A percentile compares a stretch with the other conserved stretches of the same genome.
Conservation (phyloP, 1,284 basidiomycete species). For the Boletellus sp. region DNA sequence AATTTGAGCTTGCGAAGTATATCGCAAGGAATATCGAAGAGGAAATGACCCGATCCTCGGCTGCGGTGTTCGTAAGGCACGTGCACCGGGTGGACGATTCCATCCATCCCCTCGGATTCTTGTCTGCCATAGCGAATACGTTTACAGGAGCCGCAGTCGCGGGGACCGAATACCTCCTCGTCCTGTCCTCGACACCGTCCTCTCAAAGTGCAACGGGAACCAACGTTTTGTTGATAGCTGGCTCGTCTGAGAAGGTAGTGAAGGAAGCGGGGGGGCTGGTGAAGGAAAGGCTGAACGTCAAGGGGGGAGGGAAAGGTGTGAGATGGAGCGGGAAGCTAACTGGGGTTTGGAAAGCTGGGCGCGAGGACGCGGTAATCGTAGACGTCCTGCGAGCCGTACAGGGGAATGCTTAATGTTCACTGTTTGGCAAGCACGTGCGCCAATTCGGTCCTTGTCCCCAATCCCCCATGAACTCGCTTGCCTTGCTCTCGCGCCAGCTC, state of each 20-base stretch:
- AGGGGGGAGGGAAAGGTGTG: conserved; percentile 62
- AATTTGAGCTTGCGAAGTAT: conserved; percentile 61
- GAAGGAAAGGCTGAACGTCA: conserved; percentile 54
- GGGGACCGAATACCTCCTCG: conserved; percentile 44
- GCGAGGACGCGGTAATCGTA: conserved; percentile 40
- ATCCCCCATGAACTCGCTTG: conserved; percentile 61
- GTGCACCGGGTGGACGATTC: conserved; percentile 62
- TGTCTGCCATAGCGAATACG: conserved; percentile 53
- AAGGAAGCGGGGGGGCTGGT: conserved; percentile 58
- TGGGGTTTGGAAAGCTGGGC: conserved; percentile 49
- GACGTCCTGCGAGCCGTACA: conserved; percentile 37
- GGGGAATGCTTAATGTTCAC: too few species aligned
- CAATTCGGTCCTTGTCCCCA: neutral
- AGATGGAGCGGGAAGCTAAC: conserved; percentile 67
- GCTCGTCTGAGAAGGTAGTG: conserved; percentile 56
- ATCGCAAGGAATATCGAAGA: conserved; percentile 47
- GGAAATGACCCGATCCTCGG: conserved; percentile 28
- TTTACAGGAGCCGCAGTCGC: conserved; percentile 37
- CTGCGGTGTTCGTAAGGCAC: conserved; percentile 41
- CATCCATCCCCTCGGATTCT: conserved; percentile 55
- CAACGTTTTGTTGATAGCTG: conserved; percentile 57
- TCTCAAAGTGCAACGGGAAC: conserved; percentile 47
- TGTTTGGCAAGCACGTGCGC: too few species aligned
- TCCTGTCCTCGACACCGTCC: conserved; percentile 61
- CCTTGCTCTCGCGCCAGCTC: conserved; percentile 65